Percentiles rank a stretch among this genome's conserved stretches.
phyloP scores from a whole-genome alignment of 2,329 filamentous ascomycete genomes.

The Xylogone sp. region DNA sequence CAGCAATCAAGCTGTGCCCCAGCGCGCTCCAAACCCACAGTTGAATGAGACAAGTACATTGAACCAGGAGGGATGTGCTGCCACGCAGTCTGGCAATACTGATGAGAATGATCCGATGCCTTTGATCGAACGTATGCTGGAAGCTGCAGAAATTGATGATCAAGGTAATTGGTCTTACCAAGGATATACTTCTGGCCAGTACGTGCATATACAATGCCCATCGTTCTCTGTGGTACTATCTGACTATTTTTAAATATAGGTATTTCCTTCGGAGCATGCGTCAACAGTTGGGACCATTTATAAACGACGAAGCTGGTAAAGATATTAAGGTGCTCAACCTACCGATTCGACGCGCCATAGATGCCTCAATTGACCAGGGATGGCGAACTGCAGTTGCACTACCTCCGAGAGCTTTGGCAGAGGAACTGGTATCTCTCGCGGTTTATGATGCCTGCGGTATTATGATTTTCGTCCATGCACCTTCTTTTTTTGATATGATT shows the following conservation, averaged over 20 bases:
- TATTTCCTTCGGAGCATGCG: conserved; percentile 83
- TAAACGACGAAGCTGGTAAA: conserved; percentile 58
- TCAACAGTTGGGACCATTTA: conserved; percentile 73
- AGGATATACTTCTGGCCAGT: conserved; percentile 87
- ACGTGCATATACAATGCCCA: no score
- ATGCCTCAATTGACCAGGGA: conserved; percentile 44
- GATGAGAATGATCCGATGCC: not conserved
- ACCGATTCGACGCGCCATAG: conserved; percentile 36
- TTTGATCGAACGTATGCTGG: not conserved
- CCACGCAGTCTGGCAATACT: not conserved
- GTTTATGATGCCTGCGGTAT: conserved; percentile 53
- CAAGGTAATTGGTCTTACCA: conserved; percentile 90
- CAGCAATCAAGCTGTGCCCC: not conserved
- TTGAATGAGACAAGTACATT: no score
- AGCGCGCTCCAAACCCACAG: no score
- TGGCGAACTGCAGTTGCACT: conserved; percentile 48
- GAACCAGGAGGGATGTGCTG: no score
- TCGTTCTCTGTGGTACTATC: no score
- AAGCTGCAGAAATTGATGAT: conserved; percentile 56
- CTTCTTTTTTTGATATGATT: conserved; percentile 70
- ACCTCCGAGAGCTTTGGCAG: conserved; percentile 55
- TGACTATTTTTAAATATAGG: no score
- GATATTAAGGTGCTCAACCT: conserved; percentile 26
- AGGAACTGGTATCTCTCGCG: conserved; percentile 49
- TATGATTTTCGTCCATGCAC: conserved; percentile 69